Percentiles rank a stretch among this genome's conserved stretches.
phyloP scores from a whole-genome alignment of 768 basidiomycete genomes.

The Dioszegia aurantiaca region DNA sequence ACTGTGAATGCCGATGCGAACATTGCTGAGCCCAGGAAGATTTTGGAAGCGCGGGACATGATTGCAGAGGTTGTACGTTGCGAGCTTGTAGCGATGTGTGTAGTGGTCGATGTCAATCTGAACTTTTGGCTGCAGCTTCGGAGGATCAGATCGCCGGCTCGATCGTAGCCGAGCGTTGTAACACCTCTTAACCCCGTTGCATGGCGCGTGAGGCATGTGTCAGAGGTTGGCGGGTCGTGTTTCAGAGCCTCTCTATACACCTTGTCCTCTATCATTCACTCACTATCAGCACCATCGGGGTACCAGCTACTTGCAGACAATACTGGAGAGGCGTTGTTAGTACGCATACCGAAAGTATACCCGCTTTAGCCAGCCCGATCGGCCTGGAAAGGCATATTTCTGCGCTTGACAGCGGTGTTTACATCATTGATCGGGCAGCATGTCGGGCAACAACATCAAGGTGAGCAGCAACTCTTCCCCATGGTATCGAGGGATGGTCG shows the following conservation, averaged over 20 bases:
- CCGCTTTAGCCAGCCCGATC: background rate
- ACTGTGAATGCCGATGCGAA: conserved; percentile 67
- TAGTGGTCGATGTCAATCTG: too few relatives aligned
- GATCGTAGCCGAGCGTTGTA: too few relatives aligned
- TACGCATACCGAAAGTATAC: too few relatives aligned
- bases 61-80: background rate
- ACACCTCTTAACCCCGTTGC: background rate
- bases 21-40: conserved; percentile 68
- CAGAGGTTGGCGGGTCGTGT: conserved; percentile 6
- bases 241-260: conserved; percentile 3
- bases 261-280: background rate
- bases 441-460: conserved; percentile 53
- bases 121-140: conserved; percentile 1
- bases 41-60: conserved; percentile 70
- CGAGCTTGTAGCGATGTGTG: too few relatives aligned
- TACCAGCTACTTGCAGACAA: background rate
- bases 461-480: conserved; percentile 20
- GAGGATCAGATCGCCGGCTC: background rate
- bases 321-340: background rate
- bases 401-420: background rate
- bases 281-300: background rate
- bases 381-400: background rate
- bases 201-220: background rate
- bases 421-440: conserved; percentile 15
- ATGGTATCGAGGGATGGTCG: background rate